A percentile compares a stretch with the other conserved stretches of the same genome.
Evolutionary conservation across 2,329 filamentous ascomycete genomes (phyloP).

Genomic region (Fusarium penzigii): DNA sequence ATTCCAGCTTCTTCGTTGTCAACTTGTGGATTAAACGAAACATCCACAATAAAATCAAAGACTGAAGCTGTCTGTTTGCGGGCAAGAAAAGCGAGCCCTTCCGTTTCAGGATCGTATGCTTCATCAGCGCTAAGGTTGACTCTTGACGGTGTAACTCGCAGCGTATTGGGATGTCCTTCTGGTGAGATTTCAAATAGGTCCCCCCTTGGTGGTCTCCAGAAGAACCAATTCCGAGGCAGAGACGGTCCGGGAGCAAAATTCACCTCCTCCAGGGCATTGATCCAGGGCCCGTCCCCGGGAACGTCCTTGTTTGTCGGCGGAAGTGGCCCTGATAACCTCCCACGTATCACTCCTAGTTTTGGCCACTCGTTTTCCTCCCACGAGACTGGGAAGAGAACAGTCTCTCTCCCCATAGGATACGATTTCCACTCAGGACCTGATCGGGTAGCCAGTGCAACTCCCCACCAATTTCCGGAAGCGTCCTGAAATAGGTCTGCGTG

Average conservation of each 20-base stretch:
- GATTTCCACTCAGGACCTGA: slow-evolving; percentile 37
- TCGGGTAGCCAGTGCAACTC: slow-evolving; percentile 46
- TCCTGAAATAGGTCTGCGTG: slow-evolving; percentile 49
- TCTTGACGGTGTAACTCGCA: slow-evolving; percentile 49
- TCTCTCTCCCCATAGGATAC: slow-evolving; percentile 57
- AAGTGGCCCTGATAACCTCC: slow-evolving; percentile 34
- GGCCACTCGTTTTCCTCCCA: slow-evolving; percentile 54
- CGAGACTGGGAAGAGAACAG: slow-evolving; percentile 46
- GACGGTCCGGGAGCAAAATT: not conserved
- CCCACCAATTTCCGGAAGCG: slow-evolving; percentile 52
- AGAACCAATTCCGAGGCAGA: not conserved
- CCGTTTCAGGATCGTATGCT: not conserved
- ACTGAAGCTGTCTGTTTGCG: slow-evolving; percentile 3
- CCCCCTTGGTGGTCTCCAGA: slow-evolving; percentile 39
- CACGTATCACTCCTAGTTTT: slow-evolving; percentile 26
- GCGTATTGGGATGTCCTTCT: slow-evolving; percentile 40
- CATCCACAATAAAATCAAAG: slow-evolving; percentile 3
- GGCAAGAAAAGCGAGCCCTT: slow-evolving; percentile 1
- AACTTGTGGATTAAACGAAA: slow-evolving; percentile 38
- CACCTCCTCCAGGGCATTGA: not conserved
- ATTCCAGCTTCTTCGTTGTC: slow-evolving; percentile 53
- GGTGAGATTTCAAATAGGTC: slow-evolving; percentile 48
- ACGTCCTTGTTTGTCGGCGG: not conserved
- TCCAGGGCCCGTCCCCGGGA: slow-evolving; percentile 1
- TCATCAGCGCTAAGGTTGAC: slow-evolving; percentile 51